Percentiles rank a stretch among this genome's conserved stretches.
phyloP scores from a whole-genome alignment of 257 asterid genomes.

The Plantago elongata region DNA sequence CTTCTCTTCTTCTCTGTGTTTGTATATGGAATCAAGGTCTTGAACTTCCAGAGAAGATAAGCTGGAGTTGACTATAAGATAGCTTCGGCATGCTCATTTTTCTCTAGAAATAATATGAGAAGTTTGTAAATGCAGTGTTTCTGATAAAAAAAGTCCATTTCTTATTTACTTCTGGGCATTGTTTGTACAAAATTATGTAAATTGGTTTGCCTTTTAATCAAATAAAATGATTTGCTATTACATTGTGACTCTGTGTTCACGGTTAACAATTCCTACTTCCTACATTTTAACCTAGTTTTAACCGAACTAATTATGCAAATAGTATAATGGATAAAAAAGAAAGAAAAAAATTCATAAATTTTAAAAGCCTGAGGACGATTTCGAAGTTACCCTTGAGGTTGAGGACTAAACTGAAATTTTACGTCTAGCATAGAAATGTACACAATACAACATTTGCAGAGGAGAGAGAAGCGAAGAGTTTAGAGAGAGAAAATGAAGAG shows the following conservation, averaged over 20 bases:
- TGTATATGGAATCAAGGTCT: slow-evolving; percentile 56
- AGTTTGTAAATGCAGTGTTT: not conserved
- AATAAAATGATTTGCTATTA: not conserved
- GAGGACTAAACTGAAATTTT: not conserved
- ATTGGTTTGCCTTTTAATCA: not conserved
- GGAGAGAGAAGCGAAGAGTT: slow-evolving; percentile 1
- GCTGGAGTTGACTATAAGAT: not conserved
- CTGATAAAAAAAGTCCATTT: not conserved
- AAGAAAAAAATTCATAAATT: too few relatives aligned
- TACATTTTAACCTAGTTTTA: too few relatives aligned
- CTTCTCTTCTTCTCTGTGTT: slow-evolving; percentile 52
- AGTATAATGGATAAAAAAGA: too few relatives aligned
- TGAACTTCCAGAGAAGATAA: slow-evolving; percentile 71
- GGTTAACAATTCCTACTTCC: too few relatives aligned
- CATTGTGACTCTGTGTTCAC: too few relatives aligned
- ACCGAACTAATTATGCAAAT: too few relatives aligned
- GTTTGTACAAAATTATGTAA: not conserved
- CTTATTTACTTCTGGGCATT: not conserved
- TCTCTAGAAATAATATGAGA: not conserved
- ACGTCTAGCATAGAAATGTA: not conserved
- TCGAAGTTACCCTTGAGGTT: not conserved
- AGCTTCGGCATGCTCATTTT: not conserved
- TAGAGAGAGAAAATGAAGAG: slow-evolving; percentile 40
- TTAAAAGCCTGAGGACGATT: not conserved
- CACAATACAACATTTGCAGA: not conserved